Evolutionary conservation across 352 stramenopile genomes (phyloP).

Genomic region (Thalassiosira livingstoniorum): DNA sequence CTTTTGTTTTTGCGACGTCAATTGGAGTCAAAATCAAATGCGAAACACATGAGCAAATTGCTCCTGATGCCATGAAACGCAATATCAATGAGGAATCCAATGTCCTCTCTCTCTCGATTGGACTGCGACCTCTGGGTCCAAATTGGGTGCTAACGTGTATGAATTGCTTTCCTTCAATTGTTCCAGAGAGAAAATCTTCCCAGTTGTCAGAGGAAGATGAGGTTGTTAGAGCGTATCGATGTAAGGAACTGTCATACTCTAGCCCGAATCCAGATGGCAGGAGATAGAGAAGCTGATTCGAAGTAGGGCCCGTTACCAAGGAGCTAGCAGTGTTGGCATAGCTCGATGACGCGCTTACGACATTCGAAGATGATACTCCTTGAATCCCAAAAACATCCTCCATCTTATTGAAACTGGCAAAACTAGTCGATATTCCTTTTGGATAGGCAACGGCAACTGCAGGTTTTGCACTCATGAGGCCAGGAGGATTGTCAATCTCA

Average conservation of each 20-base stretch:
- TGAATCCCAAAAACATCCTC: background rate
- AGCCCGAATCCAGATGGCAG: conserved; percentile 74
- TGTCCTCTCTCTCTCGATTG: conserved; percentile 79
- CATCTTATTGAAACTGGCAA: conserved; percentile 1
- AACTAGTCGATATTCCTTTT: conserved; percentile 49
- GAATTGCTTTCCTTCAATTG: conserved; percentile 41
- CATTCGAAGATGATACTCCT: conserved; percentile 1
- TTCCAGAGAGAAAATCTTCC: conserved; percentile 37
- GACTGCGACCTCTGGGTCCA: conserved; percentile 75
- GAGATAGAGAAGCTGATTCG: conserved; percentile 66
- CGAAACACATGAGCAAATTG: conserved; percentile 75
- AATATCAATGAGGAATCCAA: conserved; percentile 69
- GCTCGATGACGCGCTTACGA: conserved; percentile 37
- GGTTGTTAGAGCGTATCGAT: conserved; percentile 66
- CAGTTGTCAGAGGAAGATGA: conserved; percentile 32
- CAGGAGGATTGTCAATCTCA: conserved; percentile 72
- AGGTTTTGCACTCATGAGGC: background rate
- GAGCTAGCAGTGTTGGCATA: conserved; percentile 36
- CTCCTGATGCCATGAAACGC: conserved; percentile 76
- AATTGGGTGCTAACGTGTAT: conserved; percentile 77
- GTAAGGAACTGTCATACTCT: conserved; percentile 60
- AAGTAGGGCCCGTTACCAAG: conserved; percentile 45
- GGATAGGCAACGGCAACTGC: conserved; percentile 48
- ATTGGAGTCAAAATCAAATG: conserved; percentile 81
- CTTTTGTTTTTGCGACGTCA: conserved; percentile 80